Percentiles rank a stretch among this genome's conserved stretches.
Evolutionary conservation across 2,329 filamentous ascomycete species (phyloP).

Genomic region (Diatrype stigma): DNA sequence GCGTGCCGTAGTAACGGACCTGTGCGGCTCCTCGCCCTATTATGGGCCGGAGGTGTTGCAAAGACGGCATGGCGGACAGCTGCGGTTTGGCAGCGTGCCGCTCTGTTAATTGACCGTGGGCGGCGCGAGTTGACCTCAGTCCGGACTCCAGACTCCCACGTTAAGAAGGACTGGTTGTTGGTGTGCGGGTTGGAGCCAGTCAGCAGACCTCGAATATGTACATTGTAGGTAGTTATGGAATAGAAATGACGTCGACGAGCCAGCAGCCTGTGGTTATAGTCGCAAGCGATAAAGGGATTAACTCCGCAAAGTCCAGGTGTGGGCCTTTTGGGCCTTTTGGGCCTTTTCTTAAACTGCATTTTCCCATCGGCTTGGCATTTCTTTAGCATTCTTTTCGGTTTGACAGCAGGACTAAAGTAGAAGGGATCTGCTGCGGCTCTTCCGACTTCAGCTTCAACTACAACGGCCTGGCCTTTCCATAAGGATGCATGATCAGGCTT

Average conservation of each 20-base stretch:
- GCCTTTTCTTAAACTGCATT: no score
- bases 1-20: neutral
- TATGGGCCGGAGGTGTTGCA: conserved; percentile 9
- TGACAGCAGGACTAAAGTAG: neutral
- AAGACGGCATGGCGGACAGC: conserved; percentile 14
- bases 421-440: neutral
- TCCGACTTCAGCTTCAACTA: neutral
- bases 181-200: neutral
- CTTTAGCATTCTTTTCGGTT: no score
- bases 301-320: no score
- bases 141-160: no score
- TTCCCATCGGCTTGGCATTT: no score
- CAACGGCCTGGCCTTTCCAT: no score
- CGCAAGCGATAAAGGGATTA: no score
- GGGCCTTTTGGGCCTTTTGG: no score
- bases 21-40: no score
- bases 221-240: neutral
- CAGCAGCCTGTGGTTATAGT: neutral
- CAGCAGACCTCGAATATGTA: neutral
- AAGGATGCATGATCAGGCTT: no score
- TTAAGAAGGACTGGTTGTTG: neutral
- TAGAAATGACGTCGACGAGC: neutral
- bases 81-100: neutral
- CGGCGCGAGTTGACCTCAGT: no score
- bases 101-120: no score